Evolutionary conservation across 805 yeast genomes (phyloP).

Genomic region (Starmerella vaccinii): DNA sequence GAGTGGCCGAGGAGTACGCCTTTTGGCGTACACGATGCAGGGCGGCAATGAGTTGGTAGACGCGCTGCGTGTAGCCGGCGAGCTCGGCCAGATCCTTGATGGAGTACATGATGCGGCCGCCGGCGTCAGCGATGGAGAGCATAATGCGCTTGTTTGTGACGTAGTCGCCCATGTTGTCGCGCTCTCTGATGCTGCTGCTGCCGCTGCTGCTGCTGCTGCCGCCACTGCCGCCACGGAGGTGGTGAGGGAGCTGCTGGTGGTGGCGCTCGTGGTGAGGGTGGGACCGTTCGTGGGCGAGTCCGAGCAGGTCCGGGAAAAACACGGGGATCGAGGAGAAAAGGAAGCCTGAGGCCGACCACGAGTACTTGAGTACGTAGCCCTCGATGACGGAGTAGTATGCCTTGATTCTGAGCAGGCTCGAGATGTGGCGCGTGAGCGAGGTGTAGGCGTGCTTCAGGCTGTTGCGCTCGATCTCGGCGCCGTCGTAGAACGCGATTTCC

Average conservation of each 20-base stretch:
- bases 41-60: conserved; percentile 62
- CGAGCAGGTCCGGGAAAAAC: conserved; percentile 42
- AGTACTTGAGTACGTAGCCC: conserved; percentile 76
- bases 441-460: conserved; percentile 53
- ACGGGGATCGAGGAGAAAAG: conserved; percentile 84
- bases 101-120: conserved; percentile 87
- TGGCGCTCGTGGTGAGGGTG: no score
- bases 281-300: no score
- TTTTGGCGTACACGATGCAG: conserved; percentile 72
- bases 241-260: background rate
- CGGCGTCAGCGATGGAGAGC: conserved; percentile 90
- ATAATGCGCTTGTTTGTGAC: conserved; percentile 82
- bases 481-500: conserved; percentile 90
- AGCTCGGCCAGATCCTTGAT: conserved; percentile 84
- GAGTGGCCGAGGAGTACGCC: conserved; percentile 24
- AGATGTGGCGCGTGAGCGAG: conserved; percentile 45
- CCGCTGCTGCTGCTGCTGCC: conserved; percentile 8
- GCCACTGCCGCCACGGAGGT: no score
- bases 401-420: conserved; percentile 46
- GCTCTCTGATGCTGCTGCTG: conserved; percentile 19
- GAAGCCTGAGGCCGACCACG: conserved; percentile 95
- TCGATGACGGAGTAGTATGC: conserved; percentile 65
- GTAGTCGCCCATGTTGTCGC: conserved; percentile 65
- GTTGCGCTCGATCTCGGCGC: conserved; percentile 63
- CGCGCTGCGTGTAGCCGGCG: conserved; percentile 82